Base-by-base conservation (phyloP, 345 rosid genomes). In the Turnera subulata region DNA sequence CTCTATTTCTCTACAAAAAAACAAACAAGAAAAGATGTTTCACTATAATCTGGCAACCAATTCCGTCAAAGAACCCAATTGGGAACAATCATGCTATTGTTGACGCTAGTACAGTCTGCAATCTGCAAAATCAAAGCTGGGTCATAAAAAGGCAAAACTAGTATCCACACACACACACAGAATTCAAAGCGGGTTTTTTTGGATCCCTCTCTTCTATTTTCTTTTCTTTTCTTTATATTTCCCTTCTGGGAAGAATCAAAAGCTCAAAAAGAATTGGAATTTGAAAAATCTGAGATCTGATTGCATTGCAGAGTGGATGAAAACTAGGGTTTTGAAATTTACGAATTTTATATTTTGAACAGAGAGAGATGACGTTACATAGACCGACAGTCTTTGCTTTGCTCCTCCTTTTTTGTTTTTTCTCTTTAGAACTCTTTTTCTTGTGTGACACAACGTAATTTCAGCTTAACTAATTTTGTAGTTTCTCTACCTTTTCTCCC, bases 131-230 rank as follows among this genome's bases (percentile, higher is more conserved):
- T 40, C 19, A 42, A 46, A 50, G 14, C 16, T n/a, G 40, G 23
- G 38, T 33, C 19, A 43, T 16, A 24, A 47, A 59, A 47, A 6
- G 14, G 42, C 19, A 49, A 25, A 14, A 12, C 1, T 40, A 19
- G 26, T 9, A 47, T 13, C 7, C 2, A 32, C 40, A 40, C 39
- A 12, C 2, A 56, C 18, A n/a, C 72, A 19, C 71, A 20, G 20
- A 60, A 38, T 47, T 50, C 61, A 54, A 67, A 50, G 66, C 40
- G 12, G 15, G 19, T 26, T 65, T n/a, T n/a, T n/a, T 55, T n/a
- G 71, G 72, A 61, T 68, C 66, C 53, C 62, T 55, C 61, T 24
- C 50, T 19, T 40, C 3, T 15, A 1, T 26, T 29, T 29, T 29
- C 35, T 3, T 29, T 29, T 29, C 8, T 29, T 29, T 3, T 3